Percentiles rank a stretch among this genome's conserved stretches.
Conservation (phyloP, 2,329 filamentous ascomycete genomes). For the Arachnopeziza araneosa region DNA sequence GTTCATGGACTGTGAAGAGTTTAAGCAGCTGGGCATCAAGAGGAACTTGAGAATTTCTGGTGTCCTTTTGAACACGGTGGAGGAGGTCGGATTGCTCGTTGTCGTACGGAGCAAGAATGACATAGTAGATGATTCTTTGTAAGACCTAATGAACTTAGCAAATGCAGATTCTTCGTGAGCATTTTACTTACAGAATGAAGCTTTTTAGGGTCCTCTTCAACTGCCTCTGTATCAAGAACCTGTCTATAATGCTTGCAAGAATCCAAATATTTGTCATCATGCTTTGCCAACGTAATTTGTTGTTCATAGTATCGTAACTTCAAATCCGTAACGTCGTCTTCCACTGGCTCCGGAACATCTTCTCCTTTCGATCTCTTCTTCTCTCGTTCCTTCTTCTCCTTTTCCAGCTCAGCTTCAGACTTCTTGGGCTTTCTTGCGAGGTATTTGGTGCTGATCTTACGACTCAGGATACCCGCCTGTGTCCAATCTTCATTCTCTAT, state of each 20-base stretch:
- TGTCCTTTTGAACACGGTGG: constrained; percentile 83
- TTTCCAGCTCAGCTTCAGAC: constrained; percentile 80
- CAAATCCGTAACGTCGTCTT: constrained; percentile 90
- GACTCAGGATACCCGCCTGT: constrained; percentile 85
- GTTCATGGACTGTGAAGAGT: constrained; percentile 88
- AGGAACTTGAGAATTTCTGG: constrained; percentile 71
- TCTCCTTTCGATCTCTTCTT: constrained; percentile 76
- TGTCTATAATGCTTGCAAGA: constrained; percentile 98
- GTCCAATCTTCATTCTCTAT: constrained; percentile 96
- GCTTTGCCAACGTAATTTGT: constrained; percentile 91
- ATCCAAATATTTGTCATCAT: constrained; percentile 95
- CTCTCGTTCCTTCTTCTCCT: constrained; percentile 83
- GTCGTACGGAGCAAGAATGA: constrained; percentile 93
- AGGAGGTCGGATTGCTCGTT: constrained; percentile 98
- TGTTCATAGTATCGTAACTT: constrained; percentile 97
- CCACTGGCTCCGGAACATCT: constrained; percentile 70
- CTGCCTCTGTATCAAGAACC: constrained; percentile 90
- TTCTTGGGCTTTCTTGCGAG: constrained; percentile 88
- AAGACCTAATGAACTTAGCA: constrained; percentile 56
- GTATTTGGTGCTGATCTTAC: constrained; percentile 96
- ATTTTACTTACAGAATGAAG: constrained; percentile 68
- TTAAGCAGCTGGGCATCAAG: constrained; percentile 83
- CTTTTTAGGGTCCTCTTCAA: constrained; percentile 83
- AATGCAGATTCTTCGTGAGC: background rate
- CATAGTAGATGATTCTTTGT: constrained; percentile 94